phyloP scores from a whole-genome alignment of 257 asterid species.

The Thymus mandschuricus region DNA sequence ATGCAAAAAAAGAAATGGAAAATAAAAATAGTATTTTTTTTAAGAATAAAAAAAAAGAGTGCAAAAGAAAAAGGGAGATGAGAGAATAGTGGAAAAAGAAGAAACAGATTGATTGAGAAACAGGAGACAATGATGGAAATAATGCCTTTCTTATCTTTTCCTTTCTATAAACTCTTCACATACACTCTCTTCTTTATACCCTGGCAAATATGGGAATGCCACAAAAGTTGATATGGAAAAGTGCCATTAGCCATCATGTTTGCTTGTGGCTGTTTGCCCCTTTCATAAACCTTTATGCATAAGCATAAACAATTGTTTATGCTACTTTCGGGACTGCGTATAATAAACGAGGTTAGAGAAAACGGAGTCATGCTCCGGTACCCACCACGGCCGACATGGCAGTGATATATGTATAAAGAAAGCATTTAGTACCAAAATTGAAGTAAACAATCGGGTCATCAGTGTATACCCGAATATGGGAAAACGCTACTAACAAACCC shows the following conservation, averaged over 20 bases:
- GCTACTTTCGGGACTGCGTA: not conserved
- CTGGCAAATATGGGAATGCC: constrained; percentile 38
- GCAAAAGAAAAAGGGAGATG: not conserved
- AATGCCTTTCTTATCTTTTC: too few relatives aligned
- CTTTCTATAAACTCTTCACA: constrained; percentile 7
- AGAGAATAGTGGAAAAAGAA: constrained; percentile 1
- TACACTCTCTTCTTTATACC: constrained; percentile 35
- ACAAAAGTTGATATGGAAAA: constrained; percentile 11
- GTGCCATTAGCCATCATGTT: constrained; percentile 39
- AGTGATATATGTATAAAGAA: too few relatives aligned
- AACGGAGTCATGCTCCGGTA: not conserved
- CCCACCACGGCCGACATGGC: too few relatives aligned
- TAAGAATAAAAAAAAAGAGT: too few relatives aligned
- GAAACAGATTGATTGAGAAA: constrained; percentile 29
- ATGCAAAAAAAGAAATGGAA: not conserved
- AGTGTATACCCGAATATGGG: not conserved
- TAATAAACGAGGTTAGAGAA: not conserved
- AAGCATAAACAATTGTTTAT: not conserved
- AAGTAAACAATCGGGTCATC: too few relatives aligned
- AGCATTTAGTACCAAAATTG: too few relatives aligned
- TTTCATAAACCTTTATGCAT: not conserved
- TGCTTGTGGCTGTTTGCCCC: constrained; percentile 33
- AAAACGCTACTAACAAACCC: not conserved
- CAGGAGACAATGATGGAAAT: constrained; percentile 39
- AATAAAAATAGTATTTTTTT: too few relatives aligned